A percentile compares a stretch with the other conserved stretches of the same genome.
Conservation (phyloP, 2,329 filamentous ascomycete species). For the Phaeosphaeria sp. region DNA sequence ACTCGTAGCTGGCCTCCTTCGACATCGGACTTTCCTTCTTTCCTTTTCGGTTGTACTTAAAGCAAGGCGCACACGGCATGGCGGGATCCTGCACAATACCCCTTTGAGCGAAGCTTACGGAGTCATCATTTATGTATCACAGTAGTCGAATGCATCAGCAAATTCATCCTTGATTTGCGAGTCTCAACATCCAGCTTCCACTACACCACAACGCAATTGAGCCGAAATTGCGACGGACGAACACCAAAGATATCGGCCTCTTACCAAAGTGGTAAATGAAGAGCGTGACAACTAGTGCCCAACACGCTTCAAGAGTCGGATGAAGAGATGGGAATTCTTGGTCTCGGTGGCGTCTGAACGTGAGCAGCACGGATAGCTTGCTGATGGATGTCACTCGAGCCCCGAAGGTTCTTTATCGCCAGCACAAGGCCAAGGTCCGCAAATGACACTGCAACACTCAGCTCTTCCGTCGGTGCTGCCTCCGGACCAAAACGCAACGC, state of each 20-base stretch:
- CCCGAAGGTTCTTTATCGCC: slow-evolving; percentile 9
- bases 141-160: slow-evolving; percentile 37
- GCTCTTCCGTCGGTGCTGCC: slow-evolving; percentile 22
- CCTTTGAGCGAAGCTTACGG: slow-evolving; percentile 29
- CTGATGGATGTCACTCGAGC: slow-evolving; percentile 8
- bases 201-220: slow-evolving; percentile 15
- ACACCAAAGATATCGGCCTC: not conserved
- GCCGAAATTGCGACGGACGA: slow-evolving; percentile 11
- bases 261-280: not conserved
- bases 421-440: slow-evolving; percentile 5
- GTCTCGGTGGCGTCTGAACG: not conserved
- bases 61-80: slow-evolving; percentile 42
- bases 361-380: not conserved
- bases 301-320: not conserved
- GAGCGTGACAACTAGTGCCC: not conserved
- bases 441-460: slow-evolving; percentile 3
- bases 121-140: slow-evolving; percentile 14
- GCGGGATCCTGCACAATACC: slow-evolving; percentile 42
- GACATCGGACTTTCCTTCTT: slow-evolving; percentile 13
- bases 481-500: slow-evolving; percentile 22
- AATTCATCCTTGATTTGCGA: slow-evolving; percentile 12
- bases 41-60: slow-evolving; percentile 17
- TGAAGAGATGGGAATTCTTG: not conserved
- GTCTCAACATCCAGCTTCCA: slow-evolving; percentile 7
- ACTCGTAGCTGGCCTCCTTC: slow-evolving; percentile 5